These are phyloP conservation scores for Suillus cothurnatus DNA, from an alignment of 768 basidiomycete species.

Conservation along the genomic window DNA sequence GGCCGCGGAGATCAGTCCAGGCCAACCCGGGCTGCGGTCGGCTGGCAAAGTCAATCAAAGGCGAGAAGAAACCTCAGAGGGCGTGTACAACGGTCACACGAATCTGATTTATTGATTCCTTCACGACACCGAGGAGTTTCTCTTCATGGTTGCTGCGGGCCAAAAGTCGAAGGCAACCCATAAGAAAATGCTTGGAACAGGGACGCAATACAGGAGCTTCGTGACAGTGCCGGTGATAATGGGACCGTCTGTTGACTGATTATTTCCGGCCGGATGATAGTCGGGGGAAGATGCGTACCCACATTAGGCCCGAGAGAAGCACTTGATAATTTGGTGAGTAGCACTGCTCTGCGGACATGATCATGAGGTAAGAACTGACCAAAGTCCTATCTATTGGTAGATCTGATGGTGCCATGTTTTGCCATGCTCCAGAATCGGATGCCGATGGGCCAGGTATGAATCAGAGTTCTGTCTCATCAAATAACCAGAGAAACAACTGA, in stretches of 20 bases:
- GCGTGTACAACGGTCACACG: not conserved
- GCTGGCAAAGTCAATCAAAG: not conserved
- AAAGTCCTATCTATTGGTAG: not conserved
- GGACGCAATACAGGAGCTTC: not conserved
- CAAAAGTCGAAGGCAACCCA: slow-evolving; percentile 2
- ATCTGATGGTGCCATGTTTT: slow-evolving; percentile 6
- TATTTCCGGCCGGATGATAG: not conserved
- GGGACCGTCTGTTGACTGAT: slow-evolving; percentile 1
- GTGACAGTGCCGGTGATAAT: slow-evolving; percentile 2
- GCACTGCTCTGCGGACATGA: not conserved
- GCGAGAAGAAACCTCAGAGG: not conserved
- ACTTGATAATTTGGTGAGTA: not conserved
- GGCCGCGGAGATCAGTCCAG: not conserved
- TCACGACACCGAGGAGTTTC: not conserved
- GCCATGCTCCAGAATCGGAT: slow-evolving; percentile 1
- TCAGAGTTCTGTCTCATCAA: slow-evolving; percentile 7
- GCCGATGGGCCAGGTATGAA: not conserved
- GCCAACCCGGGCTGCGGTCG: not conserved
- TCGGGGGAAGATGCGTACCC: not conserved
- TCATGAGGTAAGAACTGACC: not conserved
- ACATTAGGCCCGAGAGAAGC: slow-evolving; percentile 2
- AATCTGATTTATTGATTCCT: not conserved
- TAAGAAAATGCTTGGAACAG: not conserved
- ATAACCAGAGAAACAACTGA: not conserved
- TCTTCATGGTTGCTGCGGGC: not conserved